Conservation (phyloP, 768 basidiomycete species). For the Pisolithus tinctorius region DNA sequence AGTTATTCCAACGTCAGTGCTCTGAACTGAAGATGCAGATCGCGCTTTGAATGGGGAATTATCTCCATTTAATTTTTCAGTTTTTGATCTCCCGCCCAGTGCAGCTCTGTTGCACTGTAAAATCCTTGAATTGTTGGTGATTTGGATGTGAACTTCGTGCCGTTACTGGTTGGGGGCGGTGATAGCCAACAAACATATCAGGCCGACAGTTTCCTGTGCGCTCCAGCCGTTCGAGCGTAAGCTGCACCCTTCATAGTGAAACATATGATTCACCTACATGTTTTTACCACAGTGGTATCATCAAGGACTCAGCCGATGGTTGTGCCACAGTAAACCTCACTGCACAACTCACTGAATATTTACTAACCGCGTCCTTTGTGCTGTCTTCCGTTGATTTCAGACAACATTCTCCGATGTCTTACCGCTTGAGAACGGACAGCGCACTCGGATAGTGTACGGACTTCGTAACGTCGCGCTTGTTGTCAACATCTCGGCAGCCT, state of each 20-base stretch:
- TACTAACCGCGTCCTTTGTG: constrained; percentile 52
- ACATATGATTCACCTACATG: constrained; percentile 5
- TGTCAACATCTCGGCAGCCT: constrained; percentile 65
- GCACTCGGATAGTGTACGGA: constrained; percentile 62
- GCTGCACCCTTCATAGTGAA: constrained; percentile 19
- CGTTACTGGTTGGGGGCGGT: constrained; percentile 82
- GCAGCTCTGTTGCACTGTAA: constrained; percentile 53
- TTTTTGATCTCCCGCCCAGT: constrained; percentile 78
- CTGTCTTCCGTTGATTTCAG: constrained; percentile 70
- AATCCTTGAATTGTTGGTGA: constrained; percentile 72
- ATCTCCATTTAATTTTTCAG: constrained; percentile 53
- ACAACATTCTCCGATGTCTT: constrained; percentile 67
- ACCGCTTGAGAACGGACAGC: constrained; percentile 43
- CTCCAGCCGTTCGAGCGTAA: constrained; percentile 76
- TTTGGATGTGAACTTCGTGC: constrained; percentile 56
- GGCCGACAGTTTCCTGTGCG: constrained; percentile 80
- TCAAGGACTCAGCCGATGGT: constrained; percentile 62
- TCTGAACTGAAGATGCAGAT: constrained; percentile 60
- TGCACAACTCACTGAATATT: constrained; percentile 68
- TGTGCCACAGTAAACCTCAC: constrained; percentile 63
- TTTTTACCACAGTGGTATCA: constrained; percentile 45
- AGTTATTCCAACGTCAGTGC: constrained; percentile 33
- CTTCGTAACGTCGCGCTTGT: constrained; percentile 63
- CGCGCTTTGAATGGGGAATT: constrained; percentile 66
- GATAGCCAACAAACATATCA: constrained; percentile 67